Percentiles rank a stretch among this genome's conserved stretches.
These are phyloP conservation scores for Holtermanniella nyarrowii DNA, from an alignment of 768 basidiomycete species.

Conservation along the genomic window DNA sequence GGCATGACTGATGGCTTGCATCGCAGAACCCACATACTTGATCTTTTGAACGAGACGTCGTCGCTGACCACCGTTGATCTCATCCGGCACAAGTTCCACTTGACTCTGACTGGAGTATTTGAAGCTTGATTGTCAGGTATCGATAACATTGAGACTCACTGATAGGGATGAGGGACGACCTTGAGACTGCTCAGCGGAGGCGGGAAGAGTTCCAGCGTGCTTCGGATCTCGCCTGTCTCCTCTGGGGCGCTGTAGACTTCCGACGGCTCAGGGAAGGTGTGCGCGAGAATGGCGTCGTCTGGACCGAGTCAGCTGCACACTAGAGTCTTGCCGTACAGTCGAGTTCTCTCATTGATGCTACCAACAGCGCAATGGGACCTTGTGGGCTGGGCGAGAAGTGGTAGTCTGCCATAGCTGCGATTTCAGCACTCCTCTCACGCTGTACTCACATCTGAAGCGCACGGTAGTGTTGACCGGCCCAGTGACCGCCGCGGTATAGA, in stretches of 20 bases:
- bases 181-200: neutral
- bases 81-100: neutral
- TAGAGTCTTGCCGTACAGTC: neutral
- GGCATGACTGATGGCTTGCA: neutral
- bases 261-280: neutral
- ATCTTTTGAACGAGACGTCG: neutral
- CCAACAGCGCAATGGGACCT: neutral
- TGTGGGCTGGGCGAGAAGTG: neutral
- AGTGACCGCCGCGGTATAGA: neutral
- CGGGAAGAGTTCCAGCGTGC: neutral
- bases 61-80: neutral
- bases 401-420: neutral
- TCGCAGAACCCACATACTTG: neutral
- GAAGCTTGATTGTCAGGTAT: neutral
- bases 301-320: neutral
- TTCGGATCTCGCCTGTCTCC: too few relatives aligned
- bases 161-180: neutral
- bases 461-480: neutral
- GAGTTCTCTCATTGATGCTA: neutral
- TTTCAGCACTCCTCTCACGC: too few relatives aligned
- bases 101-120: neutral
- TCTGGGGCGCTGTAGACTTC: too few relatives aligned
- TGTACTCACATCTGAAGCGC: neutral
- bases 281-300: neutral
- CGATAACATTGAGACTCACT: neutral